Evolutionary conservation across 306 rosid species (phyloP).

Genomic region (Medicago truncatula): MtrunA17r5.0-ANR NC_053049.1:48483501-48484000

Average conservation of each 20-base stretch:
- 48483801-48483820: slow-evolving; percentile 86
- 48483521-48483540: not conserved
- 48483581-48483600: too few relatives aligned
- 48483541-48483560: not conserved
- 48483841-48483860: slow-evolving; percentile 74
- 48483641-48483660: not conserved
- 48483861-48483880: slow-evolving; percentile 78
- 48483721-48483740: not conserved
- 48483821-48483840: slow-evolving; percentile 76
- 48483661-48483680: slow-evolving; percentile 14
- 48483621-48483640: too few relatives aligned
- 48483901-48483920: slow-evolving; percentile 88
- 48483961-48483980: slow-evolving; percentile 75
- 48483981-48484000: slow-evolving; percentile 60
- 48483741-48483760: slow-evolving; percentile 34
- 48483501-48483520: not conserved
- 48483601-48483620: too few relatives aligned
- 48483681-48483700: slow-evolving; percentile 40
- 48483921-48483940: slow-evolving; percentile 68
- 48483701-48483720: slow-evolving; percentile 22
- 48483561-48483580: not conserved
- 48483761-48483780: slow-evolving; percentile 44
- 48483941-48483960: slow-evolving; percentile 76
- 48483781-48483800: slow-evolving; percentile 75
- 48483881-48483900: slow-evolving; percentile 69